Percentiles rank a stretch among this genome's conserved stretches.
These are phyloP conservation scores for Lentinula lateritia DNA, from an alignment of 768 basidiomycete genomes.

Conservation along the genomic window DNA sequence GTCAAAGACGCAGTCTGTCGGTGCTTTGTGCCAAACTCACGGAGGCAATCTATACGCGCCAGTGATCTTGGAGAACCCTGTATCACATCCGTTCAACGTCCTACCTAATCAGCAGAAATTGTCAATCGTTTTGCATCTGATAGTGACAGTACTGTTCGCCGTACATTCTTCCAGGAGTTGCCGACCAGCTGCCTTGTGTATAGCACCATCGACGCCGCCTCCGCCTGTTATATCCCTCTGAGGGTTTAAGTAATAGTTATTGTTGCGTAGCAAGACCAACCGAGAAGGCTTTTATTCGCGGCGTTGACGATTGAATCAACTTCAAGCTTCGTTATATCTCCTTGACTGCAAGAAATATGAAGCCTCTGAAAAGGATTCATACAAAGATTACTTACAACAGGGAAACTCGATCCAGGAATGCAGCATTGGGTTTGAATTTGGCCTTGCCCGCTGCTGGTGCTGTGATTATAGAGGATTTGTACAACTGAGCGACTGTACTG, in stretches of 20 bases:
- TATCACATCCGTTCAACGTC: slow-evolving; percentile 58
- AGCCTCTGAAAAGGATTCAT: not conserved
- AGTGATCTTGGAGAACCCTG: slow-evolving; percentile 78
- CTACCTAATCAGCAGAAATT: slow-evolving; percentile 36
- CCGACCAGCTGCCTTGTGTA: slow-evolving; percentile 70
- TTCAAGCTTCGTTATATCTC: slow-evolving; percentile 70
- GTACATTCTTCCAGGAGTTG: slow-evolving; percentile 65
- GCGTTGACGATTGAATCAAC: slow-evolving; percentile 80
- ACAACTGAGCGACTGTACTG: slow-evolving; percentile 51
- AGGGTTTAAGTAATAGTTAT: no score
- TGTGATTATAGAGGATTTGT: slow-evolving; percentile 32
- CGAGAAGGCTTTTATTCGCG: slow-evolving; percentile 67
- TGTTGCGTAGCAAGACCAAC: slow-evolving; percentile 27
- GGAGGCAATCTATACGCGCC: slow-evolving; percentile 70
- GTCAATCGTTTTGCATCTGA: not conserved
- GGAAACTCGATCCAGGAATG: slow-evolving; percentile 54
- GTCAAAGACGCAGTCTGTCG: not conserved
- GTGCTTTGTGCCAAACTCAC: slow-evolving; percentile 33
- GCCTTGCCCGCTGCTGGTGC: slow-evolving; percentile 16
- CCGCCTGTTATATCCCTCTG: slow-evolving; percentile 44
- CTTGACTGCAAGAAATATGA: slow-evolving; percentile 43
- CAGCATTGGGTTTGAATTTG: slow-evolving; percentile 14
- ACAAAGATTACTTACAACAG: slow-evolving; percentile 47
- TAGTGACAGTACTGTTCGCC: slow-evolving; percentile 13
- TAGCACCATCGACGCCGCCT: slow-evolving; percentile 85